Evolutionary conservation across 192 early-diverging fungal genomes (phyloP), one percentile per base, ranked within the genome.

Genomic region (Coemansia sp.): DNA sequence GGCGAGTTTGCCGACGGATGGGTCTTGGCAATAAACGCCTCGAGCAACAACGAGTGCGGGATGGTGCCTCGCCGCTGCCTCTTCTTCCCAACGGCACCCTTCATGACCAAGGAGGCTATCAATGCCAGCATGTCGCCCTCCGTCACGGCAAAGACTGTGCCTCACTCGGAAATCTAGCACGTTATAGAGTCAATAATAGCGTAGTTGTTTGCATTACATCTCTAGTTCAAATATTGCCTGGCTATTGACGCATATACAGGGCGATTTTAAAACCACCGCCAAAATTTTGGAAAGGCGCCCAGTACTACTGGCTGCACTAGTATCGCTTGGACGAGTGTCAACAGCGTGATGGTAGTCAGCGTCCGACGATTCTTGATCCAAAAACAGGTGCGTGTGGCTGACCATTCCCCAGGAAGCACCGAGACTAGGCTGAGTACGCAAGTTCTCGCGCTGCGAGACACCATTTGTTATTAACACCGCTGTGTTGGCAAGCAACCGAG

Each of bases 1-100:
- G 80, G 80, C 69, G 76, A 83, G 46, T 78, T 83, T 75, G 80
- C 76, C 36, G 80, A 83, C 40, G 80, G 80, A 29, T 83, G 80
- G 80, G 73, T 78, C 31, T 51, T 83, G 44, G 72, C 80, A 5
- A 70, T 78, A 13, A 83, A 83, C 18, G 40, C 66, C 4, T 73
- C 76, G 42, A 73, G 65, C 20, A 43, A 65, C 16, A 83, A 65
- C 63, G 76, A 78, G 47, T 76, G 69, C 46, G 80, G 80, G 12
- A 83, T 83, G 76, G 69, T 78, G 43, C 80, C 76, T 5, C 80
- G 80, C 12, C 76, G 80, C 64, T 83, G 80, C 52, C 55, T 83
- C 36, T 83, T 83, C 60, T 76, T 83, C 43, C 76, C 80, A 16
- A 71, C 73, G 3, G 70, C 76, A 1, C 69, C 76, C 11, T 83